Base-by-base conservation (phyloP, 192 early-diverging fungal genomes). In the Coemansia sp. region DNA sequence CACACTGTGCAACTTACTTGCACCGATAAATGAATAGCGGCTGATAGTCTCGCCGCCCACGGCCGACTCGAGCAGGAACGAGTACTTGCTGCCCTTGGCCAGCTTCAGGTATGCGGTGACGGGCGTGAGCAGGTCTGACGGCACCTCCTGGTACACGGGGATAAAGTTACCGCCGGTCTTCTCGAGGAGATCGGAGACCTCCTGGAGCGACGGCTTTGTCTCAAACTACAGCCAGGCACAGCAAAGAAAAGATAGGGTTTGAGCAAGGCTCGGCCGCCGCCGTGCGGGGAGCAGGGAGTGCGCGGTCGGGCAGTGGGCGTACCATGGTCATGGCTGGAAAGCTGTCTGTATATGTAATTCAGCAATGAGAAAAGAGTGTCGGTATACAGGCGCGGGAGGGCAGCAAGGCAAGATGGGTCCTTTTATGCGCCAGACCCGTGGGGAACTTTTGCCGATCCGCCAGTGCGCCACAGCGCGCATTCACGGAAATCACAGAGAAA, bases 31-130 rank as follows among this genome's bases (percentile, higher is more conserved):
- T 34, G 91, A 94, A 71, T 95, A 99, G 41, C 92, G 85, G 20
- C 92, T 88, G 71, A 94, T 90, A 44, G 85, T 91, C 56, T 99
- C 96, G 33, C 92, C 91, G 31, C 92, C 94, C 38, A 82, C 69
- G 14, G 95, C 90, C 20, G 89, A 91, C 56, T 99, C 96, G 18
- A 99, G 84, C 54, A 99, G 64, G 51, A 99, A 99, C 23, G 96
- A 97, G 64, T 93, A 87, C 10, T 85, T 77, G 51, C 81, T 82
- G 33, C 78, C 70, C 38, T 86, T 75, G 14, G 91, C 75, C 14
- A 97, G 79, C 57, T 87, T 89, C 50, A 98, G 85, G 54, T 97
- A 99, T 16, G 92, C 95, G 14, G 89, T 84, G 13, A 99, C 92
- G 21, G 96, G 96, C 5, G 96, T 99, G 25, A 97, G 77, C 43